Base-by-base conservation (phyloP, 2,329 filamentous ascomycete genomes). In the Trichoderma arundinaceum region DNA sequence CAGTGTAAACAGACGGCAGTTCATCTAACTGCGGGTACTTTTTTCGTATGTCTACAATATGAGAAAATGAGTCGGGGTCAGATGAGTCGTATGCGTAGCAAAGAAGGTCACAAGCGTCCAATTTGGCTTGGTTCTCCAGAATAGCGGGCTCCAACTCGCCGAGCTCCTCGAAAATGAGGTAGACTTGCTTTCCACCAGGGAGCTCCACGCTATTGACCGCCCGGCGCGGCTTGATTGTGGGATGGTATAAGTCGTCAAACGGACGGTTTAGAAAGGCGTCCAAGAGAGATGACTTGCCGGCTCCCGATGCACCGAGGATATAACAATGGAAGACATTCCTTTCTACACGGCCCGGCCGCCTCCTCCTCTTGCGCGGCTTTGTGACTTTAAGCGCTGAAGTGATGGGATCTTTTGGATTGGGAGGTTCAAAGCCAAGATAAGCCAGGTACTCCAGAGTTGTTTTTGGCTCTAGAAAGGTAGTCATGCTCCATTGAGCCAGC, bases 401-500 rank as follows among this genome's bases (percentile, higher is more conserved):
- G 1, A 92, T 92, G 0, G 89, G 88, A 44, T 90, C 89, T 66
- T 90, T 90, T n/a, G 86, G 82, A 71, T 90, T 91, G 1, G 87
- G 82, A 2, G 92, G 89, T 75, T 98, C 95, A 73, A 97, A 99
- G 1, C 95, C 95, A 2, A 99, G 88, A 75, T 97, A 97, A 3
- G 95, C 95, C 2, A 99, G 87, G 76, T 99, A 99, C 72, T 96
- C 94, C 4, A 99, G 84, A 0, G 95, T 98, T 0, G 92, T 97
- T 75, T 95, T 96, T 12, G 95, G 94, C 65, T 96, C 94, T 67
- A 96, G 88, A 73, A 98, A 99, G 0, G 95, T 99, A 0, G 95
- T 99, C 95, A 99, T 99, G 76, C 94, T 97, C 95, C 95, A 99
- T 73, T 99, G 95, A 4, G 95, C 95, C 43, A 99, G 86, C 95